Base-by-base conservation (phyloP, 2,329 filamentous ascomycete species). In the Metarhizium robertsii region DNA sequence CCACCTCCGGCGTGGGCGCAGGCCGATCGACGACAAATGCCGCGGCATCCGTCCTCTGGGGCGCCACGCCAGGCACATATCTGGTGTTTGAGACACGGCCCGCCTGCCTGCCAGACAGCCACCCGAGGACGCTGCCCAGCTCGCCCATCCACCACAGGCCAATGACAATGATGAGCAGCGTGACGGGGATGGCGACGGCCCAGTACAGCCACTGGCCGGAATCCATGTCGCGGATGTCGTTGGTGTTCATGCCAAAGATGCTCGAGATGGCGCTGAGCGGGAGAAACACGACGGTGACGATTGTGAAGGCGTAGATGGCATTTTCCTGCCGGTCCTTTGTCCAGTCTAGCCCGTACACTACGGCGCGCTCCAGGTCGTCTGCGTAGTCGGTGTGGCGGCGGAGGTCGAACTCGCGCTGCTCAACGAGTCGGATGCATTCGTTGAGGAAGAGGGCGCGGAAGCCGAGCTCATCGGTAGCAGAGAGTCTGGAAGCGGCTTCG, bases 241-340 rank as follows among this genome's bases (percentile, higher is more conserved):
- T 66, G 4, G 76, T 77, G 62, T 80, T 79, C 75, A 80, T 80
- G 54, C 78, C 77, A 59, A 80, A 76, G 55, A 79, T 72, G 61
- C 73, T 75, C 11, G 75, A 72, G 3, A 79, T 69, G 32, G 74
- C 67, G 52, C 71, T 71, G 6, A 79, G 67, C 0, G 77, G 76
- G 13, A 79, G 62, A 59, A 79, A 79, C 48, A 79, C 62, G 56
- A 76, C 71, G 5, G 77, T 78, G 10, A 77, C 74, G 51, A 79
- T 69, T 4, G 77, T 78, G 56, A 79, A 78, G 45, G 72, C 74
- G 57, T 76, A 76, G 52, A 78, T 74, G 50, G 75, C 74, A 42
- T 71, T 71, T 54, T 77, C 75, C 54, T 79, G 73, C 16, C 72
- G 66, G 60, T 75, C 73, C 51, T 74, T 74, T 20, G 70, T 72